Evolutionary conservation across 768 basidiomycete species (phyloP).

Genomic region (Calvatia gigantea): DNA sequence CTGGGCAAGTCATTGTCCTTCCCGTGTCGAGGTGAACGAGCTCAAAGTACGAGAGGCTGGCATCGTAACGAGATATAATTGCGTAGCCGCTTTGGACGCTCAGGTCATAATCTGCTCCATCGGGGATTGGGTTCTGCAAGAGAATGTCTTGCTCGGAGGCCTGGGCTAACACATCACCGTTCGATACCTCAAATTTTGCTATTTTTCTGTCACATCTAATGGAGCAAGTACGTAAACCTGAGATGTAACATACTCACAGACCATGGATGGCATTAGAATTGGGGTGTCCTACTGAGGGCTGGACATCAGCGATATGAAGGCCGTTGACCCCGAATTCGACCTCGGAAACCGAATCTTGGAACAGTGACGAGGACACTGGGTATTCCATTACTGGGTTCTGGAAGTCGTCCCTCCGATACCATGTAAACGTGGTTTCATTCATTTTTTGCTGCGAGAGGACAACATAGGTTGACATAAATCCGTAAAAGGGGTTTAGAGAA

Average conservation of each 20-base stretch:
- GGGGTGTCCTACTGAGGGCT: background rate
- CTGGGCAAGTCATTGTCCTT: background rate
- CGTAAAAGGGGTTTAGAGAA: background rate
- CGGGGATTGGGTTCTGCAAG: background rate
- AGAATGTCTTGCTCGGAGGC: background rate
- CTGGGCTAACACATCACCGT: background rate
- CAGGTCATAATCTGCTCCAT: background rate
- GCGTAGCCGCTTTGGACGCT: background rate
- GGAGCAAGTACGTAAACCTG: background rate
- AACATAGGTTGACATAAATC: background rate
- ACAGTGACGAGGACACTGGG: background rate
- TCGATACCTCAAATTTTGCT: background rate
- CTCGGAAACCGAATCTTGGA: background rate
- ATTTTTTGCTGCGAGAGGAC: background rate
- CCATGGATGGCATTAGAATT: background rate
- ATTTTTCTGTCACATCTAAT: background rate
- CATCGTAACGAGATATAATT: background rate
- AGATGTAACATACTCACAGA: background rate
- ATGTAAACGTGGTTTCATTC: background rate
- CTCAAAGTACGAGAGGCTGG: background rate
- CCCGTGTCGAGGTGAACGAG: slow-evolving; percentile 3
- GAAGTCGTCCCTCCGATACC: background rate
- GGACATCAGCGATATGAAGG: background rate
- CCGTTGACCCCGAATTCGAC: background rate
- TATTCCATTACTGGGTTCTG: background rate